These are phyloP conservation scores for Candida succiphila DNA, from an alignment of 805 yeast genomes.

Conservation along the genomic window DNA sequence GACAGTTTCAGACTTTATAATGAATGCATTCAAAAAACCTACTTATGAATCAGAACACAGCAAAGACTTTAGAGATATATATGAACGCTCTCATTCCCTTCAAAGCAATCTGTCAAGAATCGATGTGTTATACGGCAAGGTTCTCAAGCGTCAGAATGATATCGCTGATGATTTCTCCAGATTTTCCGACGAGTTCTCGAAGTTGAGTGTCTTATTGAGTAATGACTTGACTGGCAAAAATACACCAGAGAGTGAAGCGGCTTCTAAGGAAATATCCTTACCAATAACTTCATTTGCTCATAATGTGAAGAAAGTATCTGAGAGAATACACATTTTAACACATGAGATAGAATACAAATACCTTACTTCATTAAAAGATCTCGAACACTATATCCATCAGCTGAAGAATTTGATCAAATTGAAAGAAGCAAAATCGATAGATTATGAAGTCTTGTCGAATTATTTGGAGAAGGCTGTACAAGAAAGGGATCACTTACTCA, in stretches of 20 bases:
- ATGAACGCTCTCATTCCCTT: conserved; percentile 71
- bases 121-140: conserved; percentile 67
- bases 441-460: conserved; percentile 76
- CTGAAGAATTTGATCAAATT: conserved; percentile 63
- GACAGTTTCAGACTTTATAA: conserved; percentile 78
- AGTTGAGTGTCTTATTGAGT: conserved; percentile 35
- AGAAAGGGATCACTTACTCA: conserved; percentile 38
- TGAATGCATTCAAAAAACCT: conserved; percentile 86
- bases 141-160: conserved; percentile 63
- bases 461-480: conserved; percentile 61
- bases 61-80: conserved; percentile 74
- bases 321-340: conserved; percentile 19
- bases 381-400: conserved; percentile 69
- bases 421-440: conserved; percentile 87
- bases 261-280: conserved; percentile 24
- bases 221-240: conserved; percentile 23
- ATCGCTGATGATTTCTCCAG: conserved; percentile 64
- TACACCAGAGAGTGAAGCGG: conserved; percentile 17
- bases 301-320: conserved; percentile 28
- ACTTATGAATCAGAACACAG: conserved; percentile 42
- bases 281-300: conserved; percentile 18
- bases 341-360: conserved; percentile 66
- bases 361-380: conserved; percentile 72
- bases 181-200: conserved; percentile 59
- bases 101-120: conserved; percentile 75